phyloP scores from a whole-genome alignment of 345 rosid genomes.

The Punica granatum region DNA sequence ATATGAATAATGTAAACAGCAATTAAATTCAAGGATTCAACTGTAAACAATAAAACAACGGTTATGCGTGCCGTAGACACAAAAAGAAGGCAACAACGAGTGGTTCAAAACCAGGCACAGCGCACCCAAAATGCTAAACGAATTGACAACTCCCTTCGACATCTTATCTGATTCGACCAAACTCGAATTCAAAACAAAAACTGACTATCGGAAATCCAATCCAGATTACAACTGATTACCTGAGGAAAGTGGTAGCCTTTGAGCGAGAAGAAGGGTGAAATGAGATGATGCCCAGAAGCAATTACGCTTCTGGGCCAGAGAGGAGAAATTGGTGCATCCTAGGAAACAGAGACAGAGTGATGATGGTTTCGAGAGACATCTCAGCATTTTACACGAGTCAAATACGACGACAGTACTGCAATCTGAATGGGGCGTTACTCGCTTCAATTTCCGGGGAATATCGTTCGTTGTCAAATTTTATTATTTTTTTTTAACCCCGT shows the following conservation, averaged over 20 bases:
- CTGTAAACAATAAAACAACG: no score
- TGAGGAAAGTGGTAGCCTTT: neutral
- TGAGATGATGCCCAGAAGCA: neutral
- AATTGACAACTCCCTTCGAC: neutral
- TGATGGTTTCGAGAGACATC: neutral
- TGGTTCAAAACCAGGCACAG: no score
- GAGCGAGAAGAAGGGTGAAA: neutral
- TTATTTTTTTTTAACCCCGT: no score
- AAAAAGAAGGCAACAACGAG: no score
- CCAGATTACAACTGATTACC: slow-evolving; percentile 1
- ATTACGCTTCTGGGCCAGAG: neutral
- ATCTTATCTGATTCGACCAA: neutral
- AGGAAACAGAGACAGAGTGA: neutral
- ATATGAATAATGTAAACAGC: no score
- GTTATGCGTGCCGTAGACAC: no score
- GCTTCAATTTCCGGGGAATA: no score
- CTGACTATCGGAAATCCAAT: neutral
- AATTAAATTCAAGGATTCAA: no score
- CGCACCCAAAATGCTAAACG: no score
- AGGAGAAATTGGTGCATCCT: neutral
- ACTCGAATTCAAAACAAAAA: neutral
- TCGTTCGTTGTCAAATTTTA: no score
- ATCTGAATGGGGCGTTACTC: no score
- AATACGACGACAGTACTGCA: no score
- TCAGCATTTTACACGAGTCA: neutral